These are phyloP conservation scores for Nemania sp. DNA, from an alignment of 2,329 filamentous ascomycete genomes.

Conservation along the genomic window DNA sequence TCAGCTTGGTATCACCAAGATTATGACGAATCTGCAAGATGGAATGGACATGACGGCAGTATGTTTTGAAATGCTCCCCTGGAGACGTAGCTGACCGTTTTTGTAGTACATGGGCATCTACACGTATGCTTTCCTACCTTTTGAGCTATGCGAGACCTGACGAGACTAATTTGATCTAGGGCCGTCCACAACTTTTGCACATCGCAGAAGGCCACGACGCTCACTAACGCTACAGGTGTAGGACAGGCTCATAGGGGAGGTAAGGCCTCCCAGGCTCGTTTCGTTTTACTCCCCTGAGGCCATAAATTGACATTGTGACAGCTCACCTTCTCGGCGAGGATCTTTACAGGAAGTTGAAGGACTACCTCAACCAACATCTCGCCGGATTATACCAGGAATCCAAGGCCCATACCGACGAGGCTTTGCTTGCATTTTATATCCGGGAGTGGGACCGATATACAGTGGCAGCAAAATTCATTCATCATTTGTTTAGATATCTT, in stretches of 20 bases:
- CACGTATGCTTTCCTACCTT: constrained; percentile 60
- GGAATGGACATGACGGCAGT: constrained; percentile 92
- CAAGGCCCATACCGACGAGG: constrained; percentile 83
- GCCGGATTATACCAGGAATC: constrained; percentile 72
- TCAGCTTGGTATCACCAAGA: constrained; percentile 83
- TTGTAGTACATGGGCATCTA: constrained; percentile 91
- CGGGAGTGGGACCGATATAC: constrained; percentile 97
- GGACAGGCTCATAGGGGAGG: constrained; percentile 71
- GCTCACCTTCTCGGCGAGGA: constrained; percentile 96
- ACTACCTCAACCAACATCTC: constrained; percentile 82
- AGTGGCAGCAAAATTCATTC: constrained; percentile 93
- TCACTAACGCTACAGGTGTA: constrained; percentile 49
- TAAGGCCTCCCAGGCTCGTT: constrained; percentile 39
- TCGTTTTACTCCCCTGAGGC: constrained; percentile 5
- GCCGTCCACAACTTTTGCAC: constrained; percentile 99
- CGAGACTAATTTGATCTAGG: constrained; percentile 52
- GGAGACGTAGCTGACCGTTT: constrained; percentile 22
- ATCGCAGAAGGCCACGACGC: constrained; percentile 87
- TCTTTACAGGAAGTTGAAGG: constrained; percentile 87
- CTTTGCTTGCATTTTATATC: constrained; percentile 90
- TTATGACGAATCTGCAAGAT: constrained; percentile 90
- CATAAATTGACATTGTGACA: constrained; percentile 44
- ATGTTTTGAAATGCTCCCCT: constrained; percentile 31
- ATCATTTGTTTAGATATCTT: constrained; percentile 93
- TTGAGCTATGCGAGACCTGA: neutral